A percentile compares a stretch with the other conserved stretches of the same genome.
These are phyloP conservation scores for Suhomyces prunicola DNA, from an alignment of 805 yeast species.

Conservation along the genomic window DNA sequence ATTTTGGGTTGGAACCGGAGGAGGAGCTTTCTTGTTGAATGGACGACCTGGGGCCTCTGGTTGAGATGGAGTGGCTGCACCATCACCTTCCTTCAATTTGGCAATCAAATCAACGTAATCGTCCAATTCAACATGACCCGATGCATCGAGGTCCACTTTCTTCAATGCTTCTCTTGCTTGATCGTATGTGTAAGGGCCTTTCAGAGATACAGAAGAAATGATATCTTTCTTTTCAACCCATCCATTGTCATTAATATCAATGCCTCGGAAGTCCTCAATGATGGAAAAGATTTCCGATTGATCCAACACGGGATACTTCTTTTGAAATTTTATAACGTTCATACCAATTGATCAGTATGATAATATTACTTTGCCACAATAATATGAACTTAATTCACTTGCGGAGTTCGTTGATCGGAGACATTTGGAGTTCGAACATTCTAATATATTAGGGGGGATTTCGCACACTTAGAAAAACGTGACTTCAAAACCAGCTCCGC, in stretches of 20 bases:
- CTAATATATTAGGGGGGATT: slow-evolving; percentile 1
- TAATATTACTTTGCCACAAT: background rate
- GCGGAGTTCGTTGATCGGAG: background rate
- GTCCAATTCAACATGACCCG: slow-evolving; percentile 94
- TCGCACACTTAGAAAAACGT: slow-evolving; percentile 1
- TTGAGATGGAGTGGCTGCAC: slow-evolving; percentile 7
- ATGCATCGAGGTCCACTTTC: slow-evolving; percentile 87
- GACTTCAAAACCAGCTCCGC: slow-evolving; percentile 1
- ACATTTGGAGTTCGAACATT: background rate
- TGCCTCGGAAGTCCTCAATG: slow-evolving; percentile 79
- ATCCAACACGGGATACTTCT: slow-evolving; percentile 78
- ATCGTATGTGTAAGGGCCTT: slow-evolving; percentile 84
- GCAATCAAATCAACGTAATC: slow-evolving; percentile 86
- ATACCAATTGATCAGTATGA: slow-evolving; percentile 12
- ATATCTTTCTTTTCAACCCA: slow-evolving; percentile 91
- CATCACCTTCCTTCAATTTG: slow-evolving; percentile 57
- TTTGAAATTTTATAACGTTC: slow-evolving; percentile 50
- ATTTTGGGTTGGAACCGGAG: slow-evolving; percentile 50
- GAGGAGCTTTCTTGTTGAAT: slow-evolving; percentile 22
- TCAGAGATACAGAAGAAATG: slow-evolving; percentile 73
- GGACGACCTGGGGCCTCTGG: slow-evolving; percentile 19
- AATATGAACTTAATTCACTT: background rate
- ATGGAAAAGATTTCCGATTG: slow-evolving; percentile 85
- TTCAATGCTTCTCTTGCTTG: slow-evolving; percentile 92
- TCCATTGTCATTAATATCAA: slow-evolving; percentile 90